A percentile compares a stretch with the other conserved stretches of the same genome.
phyloP scores from a whole-genome alignment of 176 grass and related monocot genomes.

The Dendrocalamus sinicus region DNA sequence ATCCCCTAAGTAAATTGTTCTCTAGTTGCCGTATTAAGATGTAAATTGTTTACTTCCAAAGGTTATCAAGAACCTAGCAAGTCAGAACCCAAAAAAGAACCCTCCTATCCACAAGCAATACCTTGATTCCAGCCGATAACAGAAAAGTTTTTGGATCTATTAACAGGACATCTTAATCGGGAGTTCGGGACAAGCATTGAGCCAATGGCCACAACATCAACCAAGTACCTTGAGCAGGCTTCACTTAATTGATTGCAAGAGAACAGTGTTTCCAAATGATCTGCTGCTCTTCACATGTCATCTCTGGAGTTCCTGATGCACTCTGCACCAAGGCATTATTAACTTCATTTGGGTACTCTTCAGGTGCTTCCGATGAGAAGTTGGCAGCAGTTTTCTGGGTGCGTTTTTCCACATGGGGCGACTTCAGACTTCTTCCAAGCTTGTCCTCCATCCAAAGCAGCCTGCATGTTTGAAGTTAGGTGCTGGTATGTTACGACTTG shows the following conservation, averaged over 20 bases:
- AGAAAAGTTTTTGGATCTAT: neutral
- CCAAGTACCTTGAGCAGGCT: conserved; percentile 39
- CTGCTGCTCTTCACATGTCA: conserved; percentile 35
- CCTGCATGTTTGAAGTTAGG: neutral
- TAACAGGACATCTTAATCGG: conserved; percentile 20
- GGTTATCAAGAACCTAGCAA: conserved; percentile 9
- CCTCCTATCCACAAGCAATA: conserved; percentile 8
- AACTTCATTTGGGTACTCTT: conserved; percentile 14
- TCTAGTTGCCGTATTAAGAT: conserved; percentile 14
- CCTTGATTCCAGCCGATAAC: neutral
- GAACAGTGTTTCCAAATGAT: conserved; percentile 40
- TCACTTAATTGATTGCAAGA: conserved; percentile 16
- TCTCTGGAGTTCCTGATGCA: conserved; percentile 22
- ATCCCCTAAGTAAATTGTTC: neutral
- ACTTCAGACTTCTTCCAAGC: conserved; percentile 27
- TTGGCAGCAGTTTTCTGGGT: conserved; percentile 20
- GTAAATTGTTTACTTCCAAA: neutral
- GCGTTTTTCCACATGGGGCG: neutral
- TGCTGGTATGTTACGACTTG: conserved; percentile 7
- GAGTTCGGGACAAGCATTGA: conserved; percentile 63
- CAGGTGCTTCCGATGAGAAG: conserved; percentile 3
- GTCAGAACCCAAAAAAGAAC: conserved; percentile 10
- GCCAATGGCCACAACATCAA: conserved; percentile 56
- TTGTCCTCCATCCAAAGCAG: conserved; percentile 7
- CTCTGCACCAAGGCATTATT: neutral